Conservation (phyloP, 345 rosid genomes). For the Eutrema yunnanense region DNA sequence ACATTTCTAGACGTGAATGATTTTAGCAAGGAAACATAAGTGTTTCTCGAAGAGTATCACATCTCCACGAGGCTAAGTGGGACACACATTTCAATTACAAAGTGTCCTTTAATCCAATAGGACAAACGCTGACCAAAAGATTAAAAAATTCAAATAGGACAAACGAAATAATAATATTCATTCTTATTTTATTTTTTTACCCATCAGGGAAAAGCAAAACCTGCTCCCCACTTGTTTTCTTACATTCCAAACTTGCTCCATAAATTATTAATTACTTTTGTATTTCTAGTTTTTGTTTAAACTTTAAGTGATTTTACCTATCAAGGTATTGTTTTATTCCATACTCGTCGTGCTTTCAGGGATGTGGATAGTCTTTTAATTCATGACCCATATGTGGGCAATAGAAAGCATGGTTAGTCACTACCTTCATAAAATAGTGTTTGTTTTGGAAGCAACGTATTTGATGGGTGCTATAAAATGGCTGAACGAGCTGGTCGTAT, state of each 20-base stretch:
- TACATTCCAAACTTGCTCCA: slow-evolving; percentile 13
- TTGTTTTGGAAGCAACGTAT: no score
- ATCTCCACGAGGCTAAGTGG: slow-evolving; percentile 2
- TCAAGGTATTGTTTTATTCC: no score
- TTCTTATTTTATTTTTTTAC: background rate
- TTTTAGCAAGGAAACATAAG: background rate
- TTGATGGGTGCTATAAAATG: no score
- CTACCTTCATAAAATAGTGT: no score
- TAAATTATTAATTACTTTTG: background rate
- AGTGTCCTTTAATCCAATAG: background rate
- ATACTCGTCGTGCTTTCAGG: no score
- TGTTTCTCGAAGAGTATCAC: slow-evolving; percentile 7
- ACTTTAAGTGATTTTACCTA: background rate
- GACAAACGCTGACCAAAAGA: slow-evolving; percentile 8
- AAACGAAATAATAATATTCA: background rate
- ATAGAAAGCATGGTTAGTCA: no score
- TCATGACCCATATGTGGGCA: no score
- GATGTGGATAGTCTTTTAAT: no score
- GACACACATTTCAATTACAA: slow-evolving; percentile 7
- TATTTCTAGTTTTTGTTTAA: background rate
- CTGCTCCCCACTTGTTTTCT: slow-evolving; percentile 29
- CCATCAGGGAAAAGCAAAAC: background rate
- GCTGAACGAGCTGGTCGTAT: no score
- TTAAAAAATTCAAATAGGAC: background rate
- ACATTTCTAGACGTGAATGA: no score